Base-by-base conservation (phyloP, 345 rosid species). In the Laguncularia racemosa region DNA sequence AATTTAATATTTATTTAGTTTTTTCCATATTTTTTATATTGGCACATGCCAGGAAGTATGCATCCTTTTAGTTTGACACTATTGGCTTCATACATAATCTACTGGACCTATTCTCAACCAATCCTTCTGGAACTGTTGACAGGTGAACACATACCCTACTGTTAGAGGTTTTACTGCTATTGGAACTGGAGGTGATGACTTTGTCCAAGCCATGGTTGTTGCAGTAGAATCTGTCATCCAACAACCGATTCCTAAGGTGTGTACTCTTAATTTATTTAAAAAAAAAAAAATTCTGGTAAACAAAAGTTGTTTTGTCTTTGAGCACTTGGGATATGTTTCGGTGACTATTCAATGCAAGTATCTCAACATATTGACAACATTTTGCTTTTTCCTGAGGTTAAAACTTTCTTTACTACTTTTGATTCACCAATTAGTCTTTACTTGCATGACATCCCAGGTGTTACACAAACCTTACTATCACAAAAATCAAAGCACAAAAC, bases 161-260 rank as follows among this genome's bases (percentile, higher is more conserved):
- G 98, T 84, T 56, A 81, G 96, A 79, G 96, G 96, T 52, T 92
- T 92, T 79, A 89, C 91, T 6, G 95, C 96, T 6, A 92, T 92
- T 64, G 98, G 95, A 64, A 92, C 95, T 33, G 96, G 98, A 33
- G 98, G 98, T 47, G 91, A 92, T 57, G 98, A 92, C 72, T 92
- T 92, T 76, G 95, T 89, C 62, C 99, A 87, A 59, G 79, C 96
- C 43, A 89, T 93, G 99, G 83, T 93, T 65, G 81, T 93, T 76
- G 97, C 99, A 0, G 96, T 93, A 59, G 99, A 93, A 69, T 93
- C 97, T 66, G 99, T 89, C 52, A 80, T 87, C 69, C 89, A 82
- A 67, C 77, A 79, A 55, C 84, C 86, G 33, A 82, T 93, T 63
- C 97, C 96, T 28, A 79, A 89, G 96, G 99, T 85, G 71, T 21